Base-by-base conservation (phyloP, 164 flowering plant species). In the Buxus sempervirens region DNA sequence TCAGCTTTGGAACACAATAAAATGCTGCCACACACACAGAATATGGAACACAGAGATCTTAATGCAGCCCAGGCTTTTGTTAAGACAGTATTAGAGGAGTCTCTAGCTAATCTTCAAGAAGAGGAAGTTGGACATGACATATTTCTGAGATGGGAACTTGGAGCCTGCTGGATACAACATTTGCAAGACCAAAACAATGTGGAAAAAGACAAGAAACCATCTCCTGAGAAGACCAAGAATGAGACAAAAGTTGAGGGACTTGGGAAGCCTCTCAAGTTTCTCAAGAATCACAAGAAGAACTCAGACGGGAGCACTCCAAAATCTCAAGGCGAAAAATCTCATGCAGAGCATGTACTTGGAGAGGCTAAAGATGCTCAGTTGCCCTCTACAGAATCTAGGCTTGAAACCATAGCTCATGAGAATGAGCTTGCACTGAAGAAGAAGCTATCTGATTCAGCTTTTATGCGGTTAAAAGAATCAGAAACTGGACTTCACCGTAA, bases 121-220 rank as follows among this genome's bases (percentile, higher is more conserved):
- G 94, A 88, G 76, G 82, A 86, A 61, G 53, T 41, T 45, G 73
- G 76, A 21, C 66, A 26, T 14, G 83, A 84, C 20, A 64, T 77
- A 58, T 88, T 85, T 70, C 80, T 89, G 70, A 87, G 99, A 83
- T 95, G 99, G 99, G 99, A 95, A 84, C 95, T 95, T 67, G 99
- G 99, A 66, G 99, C 99, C 22, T 92, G 99, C 74, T 95, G 99
- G 99, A 83, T 92, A 81, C 99, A 95, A 66, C 97, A 95, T 77
- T 84, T 95, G 77, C 97, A 92, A 73, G 99, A 95, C 69, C 96
- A 89, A 72, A 90, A 84, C 62, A 95, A 83, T 67, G 70, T 93
- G 70, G 97, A 95, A 60, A 92, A 92, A 64, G 97, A 92, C 51
- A 95, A 95, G 83, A 92, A 95, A 72, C 76, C 79, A 57, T 72